These are phyloP conservation scores for Trametes cingulata DNA, from an alignment of 768 basidiomycete genomes.

Conservation along the genomic window DNA sequence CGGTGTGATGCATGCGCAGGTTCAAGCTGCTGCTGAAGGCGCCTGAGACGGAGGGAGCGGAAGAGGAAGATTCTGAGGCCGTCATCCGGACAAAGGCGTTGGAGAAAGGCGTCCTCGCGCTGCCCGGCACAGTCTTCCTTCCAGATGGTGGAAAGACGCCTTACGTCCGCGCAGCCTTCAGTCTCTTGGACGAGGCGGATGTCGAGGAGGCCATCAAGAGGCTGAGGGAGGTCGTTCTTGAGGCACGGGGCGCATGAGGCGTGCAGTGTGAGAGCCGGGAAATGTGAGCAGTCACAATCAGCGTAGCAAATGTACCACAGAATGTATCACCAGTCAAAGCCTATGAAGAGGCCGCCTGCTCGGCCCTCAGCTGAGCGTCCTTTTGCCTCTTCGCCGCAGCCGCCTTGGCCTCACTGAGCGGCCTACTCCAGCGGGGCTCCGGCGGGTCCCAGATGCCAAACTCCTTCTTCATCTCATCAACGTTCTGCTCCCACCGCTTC, in stretches of 20 bases:
- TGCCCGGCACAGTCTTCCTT: constrained; percentile 85
- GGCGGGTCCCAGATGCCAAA: constrained; percentile 87
- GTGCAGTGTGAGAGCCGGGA: not conserved
- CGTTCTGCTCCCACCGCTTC: constrained; percentile 82
- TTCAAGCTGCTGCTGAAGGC: constrained; percentile 75
- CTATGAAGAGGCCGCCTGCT: constrained; percentile 8
- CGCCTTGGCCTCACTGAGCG: constrained; percentile 61
- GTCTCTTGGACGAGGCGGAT: constrained; percentile 63
- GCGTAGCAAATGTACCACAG: constrained; percentile 2
- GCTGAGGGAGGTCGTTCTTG: constrained; percentile 40
- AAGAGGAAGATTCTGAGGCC: constrained; percentile 49
- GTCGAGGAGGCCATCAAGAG: constrained; percentile 74
- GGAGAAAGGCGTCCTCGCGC: constrained; percentile 80
- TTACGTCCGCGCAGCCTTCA: constrained; percentile 88
- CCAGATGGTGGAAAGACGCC: constrained; percentile 70
- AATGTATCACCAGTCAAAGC: not conserved
- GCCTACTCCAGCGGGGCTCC: constrained; percentile 65
- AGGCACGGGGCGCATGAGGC: constrained; percentile 19
- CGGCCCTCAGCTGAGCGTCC: not conserved
- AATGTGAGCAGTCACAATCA: not conserved
- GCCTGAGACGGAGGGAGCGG: constrained; percentile 10
- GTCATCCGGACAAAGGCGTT: constrained; percentile 77
- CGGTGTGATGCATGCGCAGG: constrained; percentile 41
- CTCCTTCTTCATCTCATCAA: constrained; percentile 82
- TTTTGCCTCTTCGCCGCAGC: constrained; percentile 31